Base-by-base conservation (phyloP, 2,329 filamentous ascomycete species). In the Cercospora janseana region DNA sequence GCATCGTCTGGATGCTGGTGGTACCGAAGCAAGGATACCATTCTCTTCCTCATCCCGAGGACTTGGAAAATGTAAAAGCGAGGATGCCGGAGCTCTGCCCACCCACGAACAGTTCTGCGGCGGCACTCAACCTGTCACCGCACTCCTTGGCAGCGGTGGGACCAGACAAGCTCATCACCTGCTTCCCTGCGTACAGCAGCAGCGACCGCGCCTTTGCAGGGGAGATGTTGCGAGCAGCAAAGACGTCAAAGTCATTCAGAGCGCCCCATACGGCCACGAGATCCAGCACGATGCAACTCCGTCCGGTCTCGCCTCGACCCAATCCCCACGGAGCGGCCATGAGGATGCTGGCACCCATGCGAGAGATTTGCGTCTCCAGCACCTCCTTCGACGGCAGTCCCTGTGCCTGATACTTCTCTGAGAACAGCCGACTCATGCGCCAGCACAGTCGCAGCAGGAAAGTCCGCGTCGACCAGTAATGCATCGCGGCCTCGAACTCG, bases 251-350 rank as follows among this genome's bases (percentile, higher is more conserved):
- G 31, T 56, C 53, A 9, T 53, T 50, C 21, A 56, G 20, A 2
- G 46, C 50, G 5, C 53, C 53, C 53, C 53, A 56, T 4, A 56
- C 49, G n/a, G 53, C 50, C 21, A 56, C 53, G 5, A 53, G 41
- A 45, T 49, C 49, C 20, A 56, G 47, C 9, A 56, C 40, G 2
- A 28, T 16, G 27, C 50, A 56, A 46, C 50, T 56, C 6, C 49
- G 31, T 15, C 50, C 53, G 1, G 50, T 47, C 35, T 56, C 53
- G 24, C 51, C 53, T 34, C 51, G 52, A n/a, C 23, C 21, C 10
- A 50, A 21, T 3, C 46, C 53, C 49, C 49, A 56, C 8, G 48
- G 49, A 4, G 41, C 43, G 3, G 46, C 49, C 53, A 56, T 56
- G 44, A 56, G 43, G n/a, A 56, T 38, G 10, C 51, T 56, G 13